Conservation (phyloP, 129 eudicot genomes). For the Heracleum sosnowskyi region DNA sequence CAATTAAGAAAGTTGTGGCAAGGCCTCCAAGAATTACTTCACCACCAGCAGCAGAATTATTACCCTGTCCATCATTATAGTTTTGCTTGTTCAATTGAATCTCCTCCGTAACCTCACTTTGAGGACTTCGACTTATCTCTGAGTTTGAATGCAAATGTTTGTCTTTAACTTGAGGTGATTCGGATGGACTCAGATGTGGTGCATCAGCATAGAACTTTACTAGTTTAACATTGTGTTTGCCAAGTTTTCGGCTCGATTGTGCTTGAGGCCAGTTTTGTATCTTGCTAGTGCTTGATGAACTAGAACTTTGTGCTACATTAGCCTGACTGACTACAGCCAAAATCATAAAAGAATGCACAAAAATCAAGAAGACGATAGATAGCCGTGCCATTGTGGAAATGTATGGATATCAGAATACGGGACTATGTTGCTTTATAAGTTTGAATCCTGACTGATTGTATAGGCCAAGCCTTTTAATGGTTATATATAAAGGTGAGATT, state of each 20-base stretch:
- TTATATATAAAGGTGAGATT: background rate
- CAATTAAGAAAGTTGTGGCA: constrained; percentile 27
- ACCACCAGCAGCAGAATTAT: constrained; percentile 34
- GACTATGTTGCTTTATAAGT: background rate
- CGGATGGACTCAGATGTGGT: constrained; percentile 12
- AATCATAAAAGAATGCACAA: background rate
- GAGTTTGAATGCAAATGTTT: background rate
- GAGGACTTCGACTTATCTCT: background rate
- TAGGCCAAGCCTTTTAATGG: background rate
- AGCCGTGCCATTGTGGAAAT: background rate
- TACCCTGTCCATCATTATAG: background rate
- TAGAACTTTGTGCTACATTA: background rate
- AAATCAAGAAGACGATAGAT: background rate
- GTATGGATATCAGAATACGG: background rate
- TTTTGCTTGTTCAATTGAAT: constrained; percentile 2
- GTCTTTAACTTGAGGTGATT: background rate
- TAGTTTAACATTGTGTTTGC: background rate
- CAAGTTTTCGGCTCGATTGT: constrained; percentile 5
- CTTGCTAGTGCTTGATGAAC: background rate
- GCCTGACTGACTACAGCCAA: constrained; percentile 3
- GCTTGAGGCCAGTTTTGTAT: background rate
- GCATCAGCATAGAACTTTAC: background rate
- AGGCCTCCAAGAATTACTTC: constrained; percentile 41
- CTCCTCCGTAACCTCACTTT: background rate
- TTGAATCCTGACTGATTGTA: background rate